Evolutionary conservation across 208 protist genomes (phyloP).

Genomic region (Trypanosoma melophagium): DNA sequence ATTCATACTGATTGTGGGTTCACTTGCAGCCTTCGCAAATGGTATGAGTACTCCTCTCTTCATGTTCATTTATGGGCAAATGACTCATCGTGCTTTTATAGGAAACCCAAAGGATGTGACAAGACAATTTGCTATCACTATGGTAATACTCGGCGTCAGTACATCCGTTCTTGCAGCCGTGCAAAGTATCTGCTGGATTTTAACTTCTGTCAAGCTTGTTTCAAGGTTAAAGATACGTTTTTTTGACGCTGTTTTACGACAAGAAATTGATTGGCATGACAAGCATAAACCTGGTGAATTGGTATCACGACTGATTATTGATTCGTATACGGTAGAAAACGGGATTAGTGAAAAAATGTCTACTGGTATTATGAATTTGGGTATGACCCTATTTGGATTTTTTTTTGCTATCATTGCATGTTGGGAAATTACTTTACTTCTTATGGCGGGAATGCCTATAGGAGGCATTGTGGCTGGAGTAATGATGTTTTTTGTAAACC

Average conservation of each 20-base stretch:
- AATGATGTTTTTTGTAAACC: constrained; percentile 31
- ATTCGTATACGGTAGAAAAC: constrained; percentile 46
- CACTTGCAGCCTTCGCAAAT: constrained; percentile 32
- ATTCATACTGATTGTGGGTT: constrained; percentile 40
- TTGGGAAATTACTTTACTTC: constrained; percentile 47
- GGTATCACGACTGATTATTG: constrained; percentile 30
- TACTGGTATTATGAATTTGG: constrained; percentile 35
- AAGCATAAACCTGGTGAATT: constrained; percentile 40
- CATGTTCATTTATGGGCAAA: constrained; percentile 44
- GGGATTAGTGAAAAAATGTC: constrained; percentile 56
- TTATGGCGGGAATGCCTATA: constrained; percentile 43
- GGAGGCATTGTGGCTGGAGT: constrained; percentile 28
- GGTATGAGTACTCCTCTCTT: constrained; percentile 38
- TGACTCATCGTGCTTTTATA: constrained; percentile 27
- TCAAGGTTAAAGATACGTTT: constrained; percentile 27
- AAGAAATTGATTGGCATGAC: constrained; percentile 69
- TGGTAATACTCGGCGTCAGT: constrained; percentile 33
- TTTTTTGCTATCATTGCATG: constrained; percentile 40
- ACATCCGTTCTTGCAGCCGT: constrained; percentile 25
- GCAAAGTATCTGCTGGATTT: constrained; percentile 23
- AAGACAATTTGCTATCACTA: constrained; percentile 37
- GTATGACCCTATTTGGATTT: constrained; percentile 46
- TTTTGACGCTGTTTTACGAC: constrained; percentile 48
- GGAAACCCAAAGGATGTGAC: constrained; percentile 18
- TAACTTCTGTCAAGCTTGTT: constrained; percentile 25